A percentile compares a stretch with the other conserved stretches of the same genome.
phyloP scores from a whole-genome alignment of 495 filamentous ascomycete species.

The Sphaerosporella brunnea region DNA sequence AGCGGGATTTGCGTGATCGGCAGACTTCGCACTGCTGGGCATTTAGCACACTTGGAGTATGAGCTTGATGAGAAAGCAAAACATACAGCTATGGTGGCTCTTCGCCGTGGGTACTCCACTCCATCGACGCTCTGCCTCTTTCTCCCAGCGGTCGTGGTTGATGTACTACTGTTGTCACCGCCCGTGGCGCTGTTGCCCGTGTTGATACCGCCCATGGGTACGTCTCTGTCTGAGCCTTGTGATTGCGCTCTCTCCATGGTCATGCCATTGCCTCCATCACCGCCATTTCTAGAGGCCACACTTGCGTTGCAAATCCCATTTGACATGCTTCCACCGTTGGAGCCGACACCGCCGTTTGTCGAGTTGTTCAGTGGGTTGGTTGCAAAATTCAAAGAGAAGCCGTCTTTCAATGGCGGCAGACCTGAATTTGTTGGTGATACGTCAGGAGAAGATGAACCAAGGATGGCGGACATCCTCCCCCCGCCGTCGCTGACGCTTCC shows the following conservation, averaged over 20 bases:
- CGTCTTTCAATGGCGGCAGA: slow-evolving; percentile 14
- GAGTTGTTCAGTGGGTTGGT: background rate
- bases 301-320: background rate
- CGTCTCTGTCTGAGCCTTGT: slow-evolving; percentile 19
- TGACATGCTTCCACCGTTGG: too few relatives aligned
- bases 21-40: slow-evolving; percentile 57
- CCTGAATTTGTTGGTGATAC: slow-evolving; percentile 20
- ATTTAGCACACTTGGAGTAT: background rate
- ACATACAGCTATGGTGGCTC: slow-evolving; percentile 56
- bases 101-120: slow-evolving; percentile 48
- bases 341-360: too few relatives aligned
- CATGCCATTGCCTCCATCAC: slow-evolving; percentile 12
- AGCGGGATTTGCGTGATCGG: slow-evolving; percentile 64
- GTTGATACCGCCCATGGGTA: slow-evolving; percentile 13
- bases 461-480: slow-evolving; percentile 22
- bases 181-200: background rate
- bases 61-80: background rate
- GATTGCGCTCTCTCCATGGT: slow-evolving; percentile 16
- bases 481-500: slow-evolving; percentile 10
- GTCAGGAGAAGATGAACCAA: slow-evolving; percentile 22
- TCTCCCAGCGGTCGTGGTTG: slow-evolving; percentile 27
- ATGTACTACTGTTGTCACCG: background rate
- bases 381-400: slow-evolving; percentile 12
- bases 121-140: slow-evolving; percentile 48
- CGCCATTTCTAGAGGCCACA: slow-evolving; percentile 6